Conservation (phyloP, 805 yeast species). For the Saitoella complicata region DNA sequence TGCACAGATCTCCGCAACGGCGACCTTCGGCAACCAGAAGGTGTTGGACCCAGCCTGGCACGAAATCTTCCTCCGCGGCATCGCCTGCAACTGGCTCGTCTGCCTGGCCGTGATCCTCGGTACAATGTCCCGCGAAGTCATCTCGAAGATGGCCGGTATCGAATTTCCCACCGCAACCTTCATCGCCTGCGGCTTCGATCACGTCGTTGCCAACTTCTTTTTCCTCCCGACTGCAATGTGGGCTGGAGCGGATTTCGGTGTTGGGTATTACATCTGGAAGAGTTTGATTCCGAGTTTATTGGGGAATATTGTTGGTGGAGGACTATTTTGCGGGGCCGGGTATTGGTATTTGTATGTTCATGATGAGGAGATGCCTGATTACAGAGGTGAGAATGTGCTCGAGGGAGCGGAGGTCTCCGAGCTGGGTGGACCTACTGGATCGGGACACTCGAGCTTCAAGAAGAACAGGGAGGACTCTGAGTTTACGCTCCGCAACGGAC, state of each 20-base stretch:
- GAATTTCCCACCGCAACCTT: conserved; percentile 58
- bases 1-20: conserved; percentile 9
- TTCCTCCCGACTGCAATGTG: conserved; percentile 48
- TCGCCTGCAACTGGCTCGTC: conserved; percentile 67
- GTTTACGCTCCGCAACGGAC: too few species aligned
- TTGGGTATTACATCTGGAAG: conserved; percentile 57
- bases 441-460: too few species aligned
- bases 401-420: too few species aligned
- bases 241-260: conserved; percentile 47
- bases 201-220: conserved; percentile 72
- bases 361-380: conserved; percentile 14
- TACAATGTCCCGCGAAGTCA: conserved; percentile 62
- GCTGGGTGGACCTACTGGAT: too few species aligned
- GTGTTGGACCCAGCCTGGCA: conserved; percentile 6
- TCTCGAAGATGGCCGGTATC: conserved; percentile 53
- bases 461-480: too few species aligned
- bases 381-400: conserved; percentile 15
- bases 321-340: conserved; percentile 41
- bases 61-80: conserved; percentile 14
- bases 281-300: conserved; percentile 50
- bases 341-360: conserved; percentile 58
- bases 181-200: conserved; percentile 65
- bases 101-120: conserved; percentile 62
- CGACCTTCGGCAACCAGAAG: conserved; percentile 8
- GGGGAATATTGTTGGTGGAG: conserved; percentile 73